phyloP scores from a whole-genome alignment of 768 basidiomycete genomes.

The Kondoa malvinella region DNA sequence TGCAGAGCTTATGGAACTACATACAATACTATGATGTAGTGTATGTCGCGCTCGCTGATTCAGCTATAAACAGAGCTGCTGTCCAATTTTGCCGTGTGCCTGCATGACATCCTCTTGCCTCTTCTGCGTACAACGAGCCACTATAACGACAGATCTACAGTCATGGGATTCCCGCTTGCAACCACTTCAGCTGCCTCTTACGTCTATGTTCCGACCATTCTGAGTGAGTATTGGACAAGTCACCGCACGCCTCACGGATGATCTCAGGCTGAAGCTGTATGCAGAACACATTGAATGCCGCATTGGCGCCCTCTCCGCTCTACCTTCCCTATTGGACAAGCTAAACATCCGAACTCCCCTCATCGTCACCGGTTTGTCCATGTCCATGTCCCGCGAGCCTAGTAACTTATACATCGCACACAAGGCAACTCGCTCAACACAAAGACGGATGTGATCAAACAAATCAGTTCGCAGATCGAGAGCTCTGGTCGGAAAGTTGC shows the following conservation, averaged over 20 bases:
- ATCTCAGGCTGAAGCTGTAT: too few species aligned
- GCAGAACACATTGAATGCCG: background rate
- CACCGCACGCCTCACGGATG: background rate
- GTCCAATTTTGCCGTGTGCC: too few species aligned
- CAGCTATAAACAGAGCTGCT: too few species aligned
- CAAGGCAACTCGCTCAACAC: background rate
- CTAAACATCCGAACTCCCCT: background rate
- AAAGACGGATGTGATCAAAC: slow-evolving; percentile 1
- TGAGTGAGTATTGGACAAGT: background rate
- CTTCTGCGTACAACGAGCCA: too few species aligned
- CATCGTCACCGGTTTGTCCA: background rate
- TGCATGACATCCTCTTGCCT: too few species aligned
- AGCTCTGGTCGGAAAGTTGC: background rate
- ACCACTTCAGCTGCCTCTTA: background rate
- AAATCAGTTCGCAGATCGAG: background rate
- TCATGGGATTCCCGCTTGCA: background rate
- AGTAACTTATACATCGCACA: background rate
- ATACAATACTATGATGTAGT: too few species aligned
- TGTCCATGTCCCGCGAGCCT: too few species aligned
- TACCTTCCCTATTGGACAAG: background rate
- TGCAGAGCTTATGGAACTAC: background rate
- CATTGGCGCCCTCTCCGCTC: background rate
- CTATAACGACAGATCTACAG: too few species aligned
- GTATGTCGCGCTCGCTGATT: too few species aligned
- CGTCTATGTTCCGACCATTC: background rate